A percentile compares a stretch with the other conserved stretches of the same genome.
Conservation (phyloP, 352 stramenopile genomes). For the Pythium rhizo-oryzae region DNA sequence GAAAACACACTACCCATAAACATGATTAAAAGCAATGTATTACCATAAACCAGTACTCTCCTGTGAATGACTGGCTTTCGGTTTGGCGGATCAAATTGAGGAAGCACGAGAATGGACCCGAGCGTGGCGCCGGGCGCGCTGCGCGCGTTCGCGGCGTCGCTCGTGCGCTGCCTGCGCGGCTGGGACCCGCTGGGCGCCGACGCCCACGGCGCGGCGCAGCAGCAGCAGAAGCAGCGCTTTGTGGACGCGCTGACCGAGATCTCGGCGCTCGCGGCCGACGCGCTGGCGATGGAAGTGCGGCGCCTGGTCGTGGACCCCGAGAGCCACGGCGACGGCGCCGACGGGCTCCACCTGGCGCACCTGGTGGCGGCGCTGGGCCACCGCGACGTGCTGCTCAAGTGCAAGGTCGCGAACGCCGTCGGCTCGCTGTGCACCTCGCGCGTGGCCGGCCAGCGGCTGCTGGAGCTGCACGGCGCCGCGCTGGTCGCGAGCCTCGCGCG, state of each 20-base stretch:
- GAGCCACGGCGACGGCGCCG: neutral
- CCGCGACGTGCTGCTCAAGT: constrained; percentile 78
- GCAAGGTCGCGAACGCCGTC: constrained; percentile 75
- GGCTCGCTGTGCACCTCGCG: constrained; percentile 75
- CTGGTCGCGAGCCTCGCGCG: constrained; percentile 44
- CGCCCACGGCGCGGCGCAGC: neutral
- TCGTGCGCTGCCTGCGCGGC: constrained; percentile 14
- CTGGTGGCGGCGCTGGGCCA: constrained; percentile 49
- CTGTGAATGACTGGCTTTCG: constrained; percentile 5
- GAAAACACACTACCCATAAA: neutral
- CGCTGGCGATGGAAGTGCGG: constrained; percentile 73
- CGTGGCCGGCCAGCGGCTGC: constrained; percentile 63
- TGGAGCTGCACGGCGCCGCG: constrained; percentile 45
- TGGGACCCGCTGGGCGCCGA: constrained; percentile 21
- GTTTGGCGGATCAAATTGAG: neutral
- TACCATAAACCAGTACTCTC: neutral
- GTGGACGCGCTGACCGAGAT: constrained; percentile 76
- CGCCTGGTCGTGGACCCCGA: constrained; percentile 44
- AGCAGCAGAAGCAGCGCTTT: constrained; percentile 48
- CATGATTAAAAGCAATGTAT: neutral
- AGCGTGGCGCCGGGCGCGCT: neutral
- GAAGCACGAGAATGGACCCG: neutral
- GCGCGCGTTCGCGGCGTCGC: constrained; percentile 16
- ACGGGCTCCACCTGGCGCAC: constrained; percentile 28
- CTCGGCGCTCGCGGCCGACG: constrained; percentile 64